Evolutionary conservation across 164 flowering plant species (phyloP).

Genomic region (Sextonia rubra): DNA sequence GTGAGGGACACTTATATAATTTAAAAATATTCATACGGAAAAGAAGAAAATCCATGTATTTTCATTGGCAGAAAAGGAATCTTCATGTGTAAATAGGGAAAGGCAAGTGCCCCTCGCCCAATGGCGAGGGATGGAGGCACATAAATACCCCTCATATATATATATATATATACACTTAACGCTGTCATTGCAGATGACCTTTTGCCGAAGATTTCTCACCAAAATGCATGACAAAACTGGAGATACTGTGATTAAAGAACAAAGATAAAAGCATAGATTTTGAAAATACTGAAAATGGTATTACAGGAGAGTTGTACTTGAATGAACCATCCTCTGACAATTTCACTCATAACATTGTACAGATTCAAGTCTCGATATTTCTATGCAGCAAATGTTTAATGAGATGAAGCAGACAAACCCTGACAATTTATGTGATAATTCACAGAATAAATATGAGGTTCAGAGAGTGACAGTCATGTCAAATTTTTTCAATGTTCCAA

Average conservation of each 20-base stretch:
- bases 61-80: no score
- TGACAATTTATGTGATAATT: neutral
- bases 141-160: no score
- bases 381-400: neutral
- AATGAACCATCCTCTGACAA: neutral
- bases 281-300: neutral
- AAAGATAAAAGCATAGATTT: neutral
- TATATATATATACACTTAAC: no score
- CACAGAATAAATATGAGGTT: neutral
- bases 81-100: no score
- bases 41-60: no score
- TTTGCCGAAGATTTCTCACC: neutral
- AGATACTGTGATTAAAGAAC: neutral
- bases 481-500: conserved; percentile 33
- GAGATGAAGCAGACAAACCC: neutral
- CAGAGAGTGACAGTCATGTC: neutral
- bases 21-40: no score
- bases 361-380: neutral
- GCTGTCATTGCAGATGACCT: no score
- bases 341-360: neutral
- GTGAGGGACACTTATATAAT: no score
- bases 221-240: neutral
- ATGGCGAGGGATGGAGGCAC: no score
- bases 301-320: conserved; percentile 1
- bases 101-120: no score